Evolutionary conservation across 768 basidiomycete genomes (phyloP).

Genomic region (Candolleomyces aberdarensis): DNA sequence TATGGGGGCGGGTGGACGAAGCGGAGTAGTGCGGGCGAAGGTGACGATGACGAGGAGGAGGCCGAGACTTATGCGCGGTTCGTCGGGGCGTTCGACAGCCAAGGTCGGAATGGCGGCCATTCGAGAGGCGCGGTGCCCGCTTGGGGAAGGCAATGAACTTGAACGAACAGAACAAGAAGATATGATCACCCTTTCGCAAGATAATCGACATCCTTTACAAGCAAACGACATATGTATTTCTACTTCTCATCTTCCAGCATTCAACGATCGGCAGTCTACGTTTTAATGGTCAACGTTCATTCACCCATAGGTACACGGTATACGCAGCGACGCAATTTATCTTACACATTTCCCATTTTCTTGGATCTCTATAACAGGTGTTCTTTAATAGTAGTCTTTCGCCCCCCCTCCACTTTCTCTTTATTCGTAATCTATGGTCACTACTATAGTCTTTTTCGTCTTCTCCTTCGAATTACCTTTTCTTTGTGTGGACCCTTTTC

Average conservation of each 20-base stretch:
- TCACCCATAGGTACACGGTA: neutral
- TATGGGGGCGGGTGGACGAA: slow-evolving; percentile 25
- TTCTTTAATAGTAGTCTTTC: neutral
- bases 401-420: neutral
- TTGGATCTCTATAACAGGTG: neutral
- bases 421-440: neutral
- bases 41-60: slow-evolving; percentile 31
- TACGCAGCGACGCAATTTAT: neutral
- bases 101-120: neutral
- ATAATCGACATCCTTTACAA: neutral
- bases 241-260: neutral
- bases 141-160: slow-evolving; percentile 2
- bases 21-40: slow-evolving; percentile 17
- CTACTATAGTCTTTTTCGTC: neutral
- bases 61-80: slow-evolving; percentile 22
- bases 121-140: neutral
- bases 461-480: neutral
- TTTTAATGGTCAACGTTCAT: neutral
- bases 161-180: neutral
- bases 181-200: neutral
- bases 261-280: too few relatives aligned
- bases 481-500: too few relatives aligned
- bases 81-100: neutral
- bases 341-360: neutral
- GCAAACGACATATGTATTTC: slow-evolving; percentile 2